These are phyloP conservation scores for Aspergillus sp. DNA, from an alignment of 2,329 filamentous ascomycete genomes.

Conservation along the genomic window DNA sequence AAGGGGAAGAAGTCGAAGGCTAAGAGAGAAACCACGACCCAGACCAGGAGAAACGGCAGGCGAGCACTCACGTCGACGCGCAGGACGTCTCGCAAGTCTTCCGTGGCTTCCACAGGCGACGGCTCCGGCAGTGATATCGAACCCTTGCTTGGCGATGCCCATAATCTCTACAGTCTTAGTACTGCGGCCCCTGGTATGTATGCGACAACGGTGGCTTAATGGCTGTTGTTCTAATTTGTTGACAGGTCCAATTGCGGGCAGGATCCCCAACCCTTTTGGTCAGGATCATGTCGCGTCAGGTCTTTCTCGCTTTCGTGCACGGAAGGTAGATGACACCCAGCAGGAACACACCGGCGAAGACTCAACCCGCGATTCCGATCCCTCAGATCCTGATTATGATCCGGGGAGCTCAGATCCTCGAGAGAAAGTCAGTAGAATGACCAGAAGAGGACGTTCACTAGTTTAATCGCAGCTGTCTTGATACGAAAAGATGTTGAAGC, in stretches of 20 bases:
- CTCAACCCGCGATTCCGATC: neutral
- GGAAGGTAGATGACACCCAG: neutral
- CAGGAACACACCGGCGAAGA: neutral
- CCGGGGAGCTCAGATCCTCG: neutral
- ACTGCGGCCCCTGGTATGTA: neutral
- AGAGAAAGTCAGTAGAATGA: neutral
- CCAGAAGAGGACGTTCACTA: neutral
- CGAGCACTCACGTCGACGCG: neutral
- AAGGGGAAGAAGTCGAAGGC: neutral
- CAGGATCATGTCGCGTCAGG: too few species aligned
- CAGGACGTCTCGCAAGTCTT: neutral
- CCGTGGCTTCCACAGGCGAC: neutral
- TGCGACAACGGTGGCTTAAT: neutral
- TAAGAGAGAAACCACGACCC: neutral
- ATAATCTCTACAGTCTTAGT: conserved; percentile 2
- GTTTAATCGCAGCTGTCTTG: neutral
- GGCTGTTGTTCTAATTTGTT: too few species aligned
- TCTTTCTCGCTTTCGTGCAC: too few species aligned
- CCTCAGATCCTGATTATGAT: neutral
- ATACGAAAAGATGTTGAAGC: too few species aligned
- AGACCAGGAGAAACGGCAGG: neutral
- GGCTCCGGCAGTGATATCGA: neutral
- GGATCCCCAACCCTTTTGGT: too few species aligned
- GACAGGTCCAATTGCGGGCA: too few species aligned
- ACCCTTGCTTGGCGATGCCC: neutral